phyloP scores from a whole-genome alignment of 2,329 filamentous ascomycete species.

The Colletotrichum tofieldiae region DNA sequence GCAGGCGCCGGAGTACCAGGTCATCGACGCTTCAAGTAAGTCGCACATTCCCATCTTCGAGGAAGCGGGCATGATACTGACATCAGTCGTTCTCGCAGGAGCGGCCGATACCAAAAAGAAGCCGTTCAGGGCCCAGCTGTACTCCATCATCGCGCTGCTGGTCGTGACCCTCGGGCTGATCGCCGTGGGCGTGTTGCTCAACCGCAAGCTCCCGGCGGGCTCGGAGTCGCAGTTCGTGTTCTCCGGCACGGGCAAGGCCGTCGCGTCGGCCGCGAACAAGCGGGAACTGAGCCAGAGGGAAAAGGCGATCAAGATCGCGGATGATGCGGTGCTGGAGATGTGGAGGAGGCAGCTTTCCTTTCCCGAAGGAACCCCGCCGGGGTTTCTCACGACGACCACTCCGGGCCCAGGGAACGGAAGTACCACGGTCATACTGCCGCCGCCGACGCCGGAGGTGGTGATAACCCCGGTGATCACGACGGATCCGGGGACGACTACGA shows the following conservation, averaged over 20 bases:
- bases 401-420: too few species aligned
- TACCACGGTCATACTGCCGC: background rate
- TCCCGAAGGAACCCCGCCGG: too few species aligned
- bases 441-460: background rate
- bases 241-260: background rate
- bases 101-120: slow-evolving; percentile 8
- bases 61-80: background rate
- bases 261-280: background rate
- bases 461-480: background rate
- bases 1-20: background rate
- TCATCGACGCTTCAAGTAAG: slow-evolving; percentile 1
- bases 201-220: background rate
- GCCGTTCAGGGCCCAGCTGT: slow-evolving; percentile 30
- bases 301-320: background rate
- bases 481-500: background rate
- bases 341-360: background rate
- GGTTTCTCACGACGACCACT: too few species aligned
- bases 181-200: slow-evolving; percentile 19
- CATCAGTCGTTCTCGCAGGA: background rate
- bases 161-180: slow-evolving; percentile 35
- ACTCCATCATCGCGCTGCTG: slow-evolving; percentile 32
- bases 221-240: background rate
- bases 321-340: background rate
- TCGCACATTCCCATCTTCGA: background rate
- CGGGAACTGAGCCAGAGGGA: background rate